phyloP scores from a whole-genome alignment of 805 yeast species.

The Ogataea nitratoaversa region DNA sequence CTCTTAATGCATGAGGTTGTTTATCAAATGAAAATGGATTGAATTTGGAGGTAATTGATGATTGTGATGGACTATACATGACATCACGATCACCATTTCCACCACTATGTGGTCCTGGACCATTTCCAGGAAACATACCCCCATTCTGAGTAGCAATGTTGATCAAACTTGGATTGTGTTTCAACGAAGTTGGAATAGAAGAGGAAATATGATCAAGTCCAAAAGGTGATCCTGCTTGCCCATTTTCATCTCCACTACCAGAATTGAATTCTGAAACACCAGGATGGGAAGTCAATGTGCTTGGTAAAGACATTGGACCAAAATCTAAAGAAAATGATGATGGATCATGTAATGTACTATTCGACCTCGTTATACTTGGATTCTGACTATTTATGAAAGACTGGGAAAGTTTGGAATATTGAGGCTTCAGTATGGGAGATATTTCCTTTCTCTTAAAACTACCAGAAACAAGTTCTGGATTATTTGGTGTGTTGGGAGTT shows the following conservation, averaged over 20 bases:
- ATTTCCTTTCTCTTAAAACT: conserved; percentile 23
- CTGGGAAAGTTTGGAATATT: conserved; percentile 27
- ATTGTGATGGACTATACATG: conserved; percentile 21
- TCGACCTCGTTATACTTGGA: neutral
- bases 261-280: conserved; percentile 9
- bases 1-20: conserved; percentile 1
- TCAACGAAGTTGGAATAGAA: conserved; percentile 20
- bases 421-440: conserved; percentile 20
- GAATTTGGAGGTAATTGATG: conserved; percentile 16
- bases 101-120: neutral
- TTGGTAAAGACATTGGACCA: conserved; percentile 14
- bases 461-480: neutral
- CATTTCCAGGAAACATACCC: no score
- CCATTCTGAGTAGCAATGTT: conserved; percentile 9
- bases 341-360: conserved; percentile 2
- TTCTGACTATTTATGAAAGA: conserved; percentile 15
- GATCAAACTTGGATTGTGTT: conserved; percentile 20
- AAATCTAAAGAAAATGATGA: conserved; percentile 15
- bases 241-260: conserved; percentile 5
- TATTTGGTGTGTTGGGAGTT: conserved; percentile 1
- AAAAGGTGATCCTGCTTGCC: conserved; percentile 17
- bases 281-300: conserved; percentile 3
- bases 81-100: conserved; percentile 2
- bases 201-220: conserved; percentile 20
- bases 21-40: conserved; percentile 15